phyloP scores from a whole-genome alignment of 257 asterid species.

The Ophiorrhiza pumila region DNA sequence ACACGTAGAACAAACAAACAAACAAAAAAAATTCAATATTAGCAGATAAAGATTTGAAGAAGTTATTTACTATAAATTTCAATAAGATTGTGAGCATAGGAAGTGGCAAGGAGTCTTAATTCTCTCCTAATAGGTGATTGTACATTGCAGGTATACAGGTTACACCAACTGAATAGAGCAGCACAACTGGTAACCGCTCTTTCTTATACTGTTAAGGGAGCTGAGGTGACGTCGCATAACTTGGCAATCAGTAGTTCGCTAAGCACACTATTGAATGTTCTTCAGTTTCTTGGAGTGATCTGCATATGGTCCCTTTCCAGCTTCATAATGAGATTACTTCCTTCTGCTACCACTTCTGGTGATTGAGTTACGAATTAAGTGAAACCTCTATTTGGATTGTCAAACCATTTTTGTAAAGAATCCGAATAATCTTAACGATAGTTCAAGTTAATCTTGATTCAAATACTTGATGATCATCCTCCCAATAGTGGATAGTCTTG shows the following conservation, averaged over 20 bases:
- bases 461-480: background rate
- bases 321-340: slow-evolving; percentile 72
- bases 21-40: background rate
- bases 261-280: slow-evolving; percentile 71
- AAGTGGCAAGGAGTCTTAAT: background rate
- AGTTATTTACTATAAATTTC: no score
- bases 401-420: background rate
- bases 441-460: background rate
- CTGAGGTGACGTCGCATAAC: slow-evolving; percentile 91
- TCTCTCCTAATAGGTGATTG: background rate
- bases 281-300: slow-evolving; percentile 80
- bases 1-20: no score
- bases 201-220: slow-evolving; percentile 85
- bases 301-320: slow-evolving; percentile 95
- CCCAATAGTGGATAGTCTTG: background rate
- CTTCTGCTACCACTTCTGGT: slow-evolving; percentile 39
- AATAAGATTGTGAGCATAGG: no score
- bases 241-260: slow-evolving; percentile 77
- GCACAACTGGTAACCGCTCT: slow-evolving; percentile 94
- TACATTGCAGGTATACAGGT: slow-evolving; percentile 64
- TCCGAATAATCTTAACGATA: background rate
- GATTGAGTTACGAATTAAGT: slow-evolving; percentile 5
- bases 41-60: background rate
- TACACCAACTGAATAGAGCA: slow-evolving; percentile 95
- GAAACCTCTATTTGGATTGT: background rate